Conservation (phyloP, 2,329 filamentous ascomycete genomes). For the Calonectria hawksworthii region DNA sequence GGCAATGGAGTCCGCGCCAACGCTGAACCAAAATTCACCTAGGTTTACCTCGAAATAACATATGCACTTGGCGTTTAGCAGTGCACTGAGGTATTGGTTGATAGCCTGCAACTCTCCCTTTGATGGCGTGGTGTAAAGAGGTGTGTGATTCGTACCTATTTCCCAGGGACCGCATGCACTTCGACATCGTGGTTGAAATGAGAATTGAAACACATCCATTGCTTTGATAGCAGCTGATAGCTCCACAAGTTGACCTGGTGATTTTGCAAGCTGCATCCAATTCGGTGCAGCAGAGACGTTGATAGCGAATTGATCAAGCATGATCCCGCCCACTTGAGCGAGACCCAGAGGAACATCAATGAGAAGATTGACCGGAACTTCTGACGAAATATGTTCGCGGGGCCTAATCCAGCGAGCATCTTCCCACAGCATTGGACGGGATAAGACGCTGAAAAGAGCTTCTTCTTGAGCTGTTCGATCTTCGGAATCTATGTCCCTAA, state of each 20-base stretch:
- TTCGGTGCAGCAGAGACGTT: background rate
- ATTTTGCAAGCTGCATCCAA: background rate
- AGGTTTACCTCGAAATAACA: background rate
- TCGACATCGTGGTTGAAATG: background rate
- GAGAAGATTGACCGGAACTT: slow-evolving; percentile 4
- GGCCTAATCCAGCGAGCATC: slow-evolving; percentile 9
- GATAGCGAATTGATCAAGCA: background rate
- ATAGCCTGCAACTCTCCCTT: background rate
- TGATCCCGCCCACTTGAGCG: background rate
- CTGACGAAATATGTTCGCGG: background rate
- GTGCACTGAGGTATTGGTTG: background rate
- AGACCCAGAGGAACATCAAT: background rate
- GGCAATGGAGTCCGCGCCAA: background rate
- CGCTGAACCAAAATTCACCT: slow-evolving; percentile 3
- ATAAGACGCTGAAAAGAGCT: background rate
- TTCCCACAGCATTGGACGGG: slow-evolving; percentile 13
- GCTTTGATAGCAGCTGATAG: background rate
- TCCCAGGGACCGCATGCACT: slow-evolving; percentile 12
- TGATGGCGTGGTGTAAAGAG: background rate
- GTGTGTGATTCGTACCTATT: background rate
- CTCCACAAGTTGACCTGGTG: background rate
- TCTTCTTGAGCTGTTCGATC: slow-evolving; percentile 1
- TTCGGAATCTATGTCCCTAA: background rate
- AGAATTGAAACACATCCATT: background rate
- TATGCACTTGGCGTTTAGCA: background rate